Conservation (phyloP, 345 rosid genomes). For the Citropsis articulata region DNA sequence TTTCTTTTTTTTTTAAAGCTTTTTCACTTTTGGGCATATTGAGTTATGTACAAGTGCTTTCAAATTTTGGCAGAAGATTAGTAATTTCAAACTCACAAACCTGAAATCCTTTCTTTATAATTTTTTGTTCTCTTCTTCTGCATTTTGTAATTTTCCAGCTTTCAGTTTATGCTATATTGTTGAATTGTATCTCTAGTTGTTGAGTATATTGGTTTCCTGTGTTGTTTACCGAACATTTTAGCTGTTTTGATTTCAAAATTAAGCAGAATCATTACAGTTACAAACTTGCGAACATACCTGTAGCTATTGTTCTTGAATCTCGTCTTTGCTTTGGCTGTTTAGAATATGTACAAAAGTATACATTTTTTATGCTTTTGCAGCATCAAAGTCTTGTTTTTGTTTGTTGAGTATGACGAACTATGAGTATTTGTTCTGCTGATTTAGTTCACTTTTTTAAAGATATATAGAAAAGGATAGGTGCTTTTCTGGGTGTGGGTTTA, state of each 20-base stretch:
- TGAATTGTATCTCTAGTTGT: not conserved
- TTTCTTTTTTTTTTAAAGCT: not conserved
- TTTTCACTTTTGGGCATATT: not conserved
- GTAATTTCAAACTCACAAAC: too few species aligned
- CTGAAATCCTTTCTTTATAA: too few species aligned
- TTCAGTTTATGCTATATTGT: too few species aligned
- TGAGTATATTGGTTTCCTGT: not conserved
- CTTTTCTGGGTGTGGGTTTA: slow-evolving; percentile 11
- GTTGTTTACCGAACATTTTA: too few species aligned
- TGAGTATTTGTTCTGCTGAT: not conserved
- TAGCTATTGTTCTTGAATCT: too few species aligned
- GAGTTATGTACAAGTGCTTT: not conserved
- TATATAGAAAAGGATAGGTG: not conserved
- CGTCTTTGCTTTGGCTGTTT: not conserved
- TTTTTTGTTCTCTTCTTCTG: too few species aligned
- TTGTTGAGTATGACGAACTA: not conserved
- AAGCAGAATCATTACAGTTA: too few species aligned
- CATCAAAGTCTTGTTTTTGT: not conserved
- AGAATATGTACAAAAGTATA: not conserved
- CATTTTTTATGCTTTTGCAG: not conserved
- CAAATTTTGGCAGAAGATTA: too few species aligned
- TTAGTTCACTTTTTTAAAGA: not conserved
- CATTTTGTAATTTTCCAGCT: too few species aligned
- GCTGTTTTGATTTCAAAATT: not conserved
- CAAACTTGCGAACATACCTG: too few species aligned